A percentile compares a stretch with the other conserved stretches of the same genome.
Evolutionary conservation across 441 rosid genomes (phyloP).

Genomic region (Mallotus japonicus): DNA sequence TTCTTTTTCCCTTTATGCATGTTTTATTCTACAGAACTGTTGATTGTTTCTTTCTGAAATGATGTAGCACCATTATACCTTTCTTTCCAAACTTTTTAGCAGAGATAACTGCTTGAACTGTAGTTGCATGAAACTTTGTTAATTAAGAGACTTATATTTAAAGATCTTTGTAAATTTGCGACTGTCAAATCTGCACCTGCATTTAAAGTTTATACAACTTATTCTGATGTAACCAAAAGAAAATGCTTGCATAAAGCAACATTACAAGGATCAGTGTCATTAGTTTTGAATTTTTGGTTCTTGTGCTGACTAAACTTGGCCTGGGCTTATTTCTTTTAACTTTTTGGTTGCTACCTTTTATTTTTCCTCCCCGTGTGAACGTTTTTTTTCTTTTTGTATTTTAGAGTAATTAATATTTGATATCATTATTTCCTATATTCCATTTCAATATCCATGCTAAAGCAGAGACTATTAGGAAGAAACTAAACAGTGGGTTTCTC

Average conservation of each 20-base stretch:
- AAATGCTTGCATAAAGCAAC: background rate
- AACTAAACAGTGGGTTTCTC: background rate
- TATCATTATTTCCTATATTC: background rate
- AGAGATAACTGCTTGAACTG: background rate
- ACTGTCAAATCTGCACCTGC: background rate
- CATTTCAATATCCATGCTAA: constrained; percentile 6
- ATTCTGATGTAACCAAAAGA: background rate
- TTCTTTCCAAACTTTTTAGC: background rate
- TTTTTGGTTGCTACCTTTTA: background rate
- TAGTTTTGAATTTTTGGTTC: background rate
- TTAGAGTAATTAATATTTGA: background rate
- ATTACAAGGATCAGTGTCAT: background rate
- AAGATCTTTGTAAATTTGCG: background rate
- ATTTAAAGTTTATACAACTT: background rate
- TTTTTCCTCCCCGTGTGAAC: background rate
- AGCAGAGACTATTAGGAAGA: background rate
- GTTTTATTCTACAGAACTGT: background rate
- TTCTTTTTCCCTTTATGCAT: background rate
- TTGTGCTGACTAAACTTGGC: background rate
- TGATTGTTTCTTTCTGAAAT: background rate
- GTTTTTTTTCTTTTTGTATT: background rate
- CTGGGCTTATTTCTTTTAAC: background rate
- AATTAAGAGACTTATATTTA: background rate
- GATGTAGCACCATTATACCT: background rate
- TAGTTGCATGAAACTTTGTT: constrained; percentile 2